phyloP scores from a whole-genome alignment of 164 flowering plant species.

The Piper longum region DNA sequence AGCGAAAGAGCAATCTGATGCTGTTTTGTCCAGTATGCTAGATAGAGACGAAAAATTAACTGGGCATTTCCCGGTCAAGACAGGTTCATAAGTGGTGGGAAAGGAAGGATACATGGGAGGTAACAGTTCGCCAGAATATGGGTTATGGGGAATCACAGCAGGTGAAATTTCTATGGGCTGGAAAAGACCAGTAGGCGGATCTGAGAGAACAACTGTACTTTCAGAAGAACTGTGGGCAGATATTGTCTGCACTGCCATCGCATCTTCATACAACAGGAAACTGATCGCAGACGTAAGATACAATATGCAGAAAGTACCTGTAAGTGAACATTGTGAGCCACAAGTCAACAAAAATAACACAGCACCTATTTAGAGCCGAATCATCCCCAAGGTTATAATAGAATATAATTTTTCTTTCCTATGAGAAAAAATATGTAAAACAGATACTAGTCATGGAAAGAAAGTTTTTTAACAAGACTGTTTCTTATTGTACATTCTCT shows the following conservation, averaged over 20 bases:
- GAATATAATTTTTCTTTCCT: background rate
- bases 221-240: constrained; percentile 12
- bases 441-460: background rate
- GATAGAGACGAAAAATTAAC: constrained; percentile 70
- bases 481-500: background rate
- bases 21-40: constrained; percentile 54
- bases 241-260: constrained; percentile 16
- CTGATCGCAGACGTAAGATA: constrained; percentile 24
- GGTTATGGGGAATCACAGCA: constrained; percentile 56
- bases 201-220: constrained; percentile 27
- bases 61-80: constrained; percentile 81
- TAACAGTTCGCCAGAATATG: constrained; percentile 35
- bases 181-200: constrained; percentile 49
- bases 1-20: constrained; percentile 81
- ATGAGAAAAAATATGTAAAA: background rate
- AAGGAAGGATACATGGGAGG: constrained; percentile 79
- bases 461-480: too few relatives aligned
- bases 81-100: constrained; percentile 69
- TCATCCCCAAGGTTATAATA: too few relatives aligned
- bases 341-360: background rate
- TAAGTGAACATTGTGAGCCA: constrained; percentile 6
- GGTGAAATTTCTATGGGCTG: constrained; percentile 89
- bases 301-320: constrained; percentile 28
- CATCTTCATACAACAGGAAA: constrained; percentile 37
- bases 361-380: background rate